Percentiles rank a stretch among this genome's conserved stretches.
phyloP scores from a whole-genome alignment of 306 rosid species.

The Luffa aegyptiaca region DNA sequence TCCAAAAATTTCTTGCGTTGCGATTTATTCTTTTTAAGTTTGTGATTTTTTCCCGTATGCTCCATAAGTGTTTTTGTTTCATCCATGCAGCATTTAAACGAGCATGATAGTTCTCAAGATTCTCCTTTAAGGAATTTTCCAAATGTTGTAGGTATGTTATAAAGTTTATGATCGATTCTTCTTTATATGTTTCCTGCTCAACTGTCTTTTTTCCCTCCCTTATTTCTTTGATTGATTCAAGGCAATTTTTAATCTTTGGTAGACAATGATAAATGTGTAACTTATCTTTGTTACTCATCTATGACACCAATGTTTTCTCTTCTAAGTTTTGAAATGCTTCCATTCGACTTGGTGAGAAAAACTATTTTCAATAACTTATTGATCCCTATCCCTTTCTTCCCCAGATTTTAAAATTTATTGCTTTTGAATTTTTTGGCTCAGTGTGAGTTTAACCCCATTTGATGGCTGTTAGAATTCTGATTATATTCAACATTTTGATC shows the following conservation, averaged over 20 bases:
- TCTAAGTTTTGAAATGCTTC: not conserved
- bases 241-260: not conserved
- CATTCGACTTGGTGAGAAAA: not conserved
- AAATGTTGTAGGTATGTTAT: slow-evolving; percentile 38
- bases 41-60: not conserved
- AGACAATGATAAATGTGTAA: not conserved
- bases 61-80: not conserved
- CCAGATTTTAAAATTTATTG: not conserved
- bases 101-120: slow-evolving; percentile 17
- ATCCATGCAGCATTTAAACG: slow-evolving; percentile 34
- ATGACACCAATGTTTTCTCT: not conserved
- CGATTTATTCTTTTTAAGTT: not conserved
- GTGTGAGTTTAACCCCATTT: not conserved
- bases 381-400: not conserved
- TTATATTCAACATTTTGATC: not conserved
- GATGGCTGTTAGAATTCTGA: not conserved
- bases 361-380: not conserved
- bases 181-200: not conserved
- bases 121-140: slow-evolving; percentile 14
- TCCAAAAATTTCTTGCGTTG: not conserved
- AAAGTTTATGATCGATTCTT: not conserved
- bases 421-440: too few relatives aligned
- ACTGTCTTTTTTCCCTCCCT: not conserved
- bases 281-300: not conserved
- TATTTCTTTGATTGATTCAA: not conserved